phyloP scores from a whole-genome alignment of 352 stramenopile genomes.

The Pythium phragmitis region DNA sequence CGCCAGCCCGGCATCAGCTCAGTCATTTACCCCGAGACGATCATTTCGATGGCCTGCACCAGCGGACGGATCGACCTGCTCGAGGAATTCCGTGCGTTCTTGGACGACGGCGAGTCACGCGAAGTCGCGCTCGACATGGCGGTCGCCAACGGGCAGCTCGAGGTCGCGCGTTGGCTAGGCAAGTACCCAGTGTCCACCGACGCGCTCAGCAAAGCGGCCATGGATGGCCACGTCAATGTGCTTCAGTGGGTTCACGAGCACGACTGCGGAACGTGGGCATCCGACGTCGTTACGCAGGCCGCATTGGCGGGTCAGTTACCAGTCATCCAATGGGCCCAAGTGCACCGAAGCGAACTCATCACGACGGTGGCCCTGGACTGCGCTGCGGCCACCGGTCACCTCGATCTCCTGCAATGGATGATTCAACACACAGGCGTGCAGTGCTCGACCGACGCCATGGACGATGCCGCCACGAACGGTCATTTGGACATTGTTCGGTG shows the following conservation, averaged over 20 bases:
- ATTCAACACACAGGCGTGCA: slow-evolving; percentile 12
- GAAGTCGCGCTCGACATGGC: slow-evolving; percentile 7
- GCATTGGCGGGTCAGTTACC: background rate
- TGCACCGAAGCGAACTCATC: slow-evolving; percentile 20
- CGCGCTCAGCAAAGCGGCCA: slow-evolving; percentile 12
- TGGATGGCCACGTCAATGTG: slow-evolving; percentile 11
- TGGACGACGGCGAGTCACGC: background rate
- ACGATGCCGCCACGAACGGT: slow-evolving; percentile 21
- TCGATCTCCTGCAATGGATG: slow-evolving; percentile 30
- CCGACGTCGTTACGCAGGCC: slow-evolving; percentile 3
- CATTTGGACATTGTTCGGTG: slow-evolving; percentile 26
- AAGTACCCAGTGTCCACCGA: background rate
- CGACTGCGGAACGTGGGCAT: slow-evolving; percentile 17
- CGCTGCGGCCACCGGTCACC: slow-evolving; percentile 23
- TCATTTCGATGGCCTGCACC: slow-evolving; percentile 7
- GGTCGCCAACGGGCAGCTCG: slow-evolving; percentile 13
- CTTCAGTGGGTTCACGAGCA: slow-evolving; percentile 21
- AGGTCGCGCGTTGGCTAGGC: slow-evolving; percentile 14
- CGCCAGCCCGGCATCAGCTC: slow-evolving; percentile 5
- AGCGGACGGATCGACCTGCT: slow-evolving; percentile 16
- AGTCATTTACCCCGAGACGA: slow-evolving; percentile 6
- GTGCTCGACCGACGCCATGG: slow-evolving; percentile 21
- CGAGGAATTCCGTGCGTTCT: slow-evolving; percentile 5
- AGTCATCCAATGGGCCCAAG: slow-evolving; percentile 27
- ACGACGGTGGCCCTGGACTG: slow-evolving; percentile 22